Evolutionary conservation across 768 basidiomycete species (phyloP).

Genomic region (Boletus coccyginus): DNA sequence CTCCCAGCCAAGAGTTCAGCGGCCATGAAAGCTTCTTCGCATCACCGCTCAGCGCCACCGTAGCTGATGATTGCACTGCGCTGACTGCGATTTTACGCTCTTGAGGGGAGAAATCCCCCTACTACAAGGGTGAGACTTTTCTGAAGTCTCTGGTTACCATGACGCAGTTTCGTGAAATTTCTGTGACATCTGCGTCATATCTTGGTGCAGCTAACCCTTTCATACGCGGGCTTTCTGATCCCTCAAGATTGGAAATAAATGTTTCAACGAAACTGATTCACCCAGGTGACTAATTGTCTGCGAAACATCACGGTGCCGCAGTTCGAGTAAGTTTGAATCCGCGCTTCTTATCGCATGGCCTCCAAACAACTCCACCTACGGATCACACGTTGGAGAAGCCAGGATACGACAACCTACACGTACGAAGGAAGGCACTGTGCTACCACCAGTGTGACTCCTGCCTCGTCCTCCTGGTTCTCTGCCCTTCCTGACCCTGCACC

Average conservation of each 20-base stretch:
- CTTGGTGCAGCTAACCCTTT: not conserved
- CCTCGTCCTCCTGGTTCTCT: too few species aligned
- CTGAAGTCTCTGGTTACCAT: not conserved
- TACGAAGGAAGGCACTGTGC: too few species aligned
- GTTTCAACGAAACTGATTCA: not conserved
- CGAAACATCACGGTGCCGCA: not conserved
- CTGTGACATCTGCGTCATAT: slow-evolving; percentile 8
- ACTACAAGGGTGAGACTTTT: not conserved
- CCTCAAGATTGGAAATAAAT: not conserved
- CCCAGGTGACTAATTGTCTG: slow-evolving; percentile 1
- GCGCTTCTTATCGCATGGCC: not conserved
- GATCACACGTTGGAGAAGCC: not conserved
- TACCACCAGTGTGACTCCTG: too few species aligned
- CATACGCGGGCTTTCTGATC: not conserved
- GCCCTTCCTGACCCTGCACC: too few species aligned
- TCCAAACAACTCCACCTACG: not conserved
- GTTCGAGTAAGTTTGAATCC: not conserved
- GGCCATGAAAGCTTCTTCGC: not conserved
- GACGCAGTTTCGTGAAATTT: not conserved
- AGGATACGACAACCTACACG: too few species aligned
- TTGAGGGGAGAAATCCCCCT: not conserved
- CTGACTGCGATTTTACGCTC: not conserved
- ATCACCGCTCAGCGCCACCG: not conserved
- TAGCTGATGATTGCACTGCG: not conserved
- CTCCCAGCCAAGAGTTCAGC: not conserved